Conservation (phyloP, 139 green algal genomes). For the Spirogloea muscicola region DNA sequence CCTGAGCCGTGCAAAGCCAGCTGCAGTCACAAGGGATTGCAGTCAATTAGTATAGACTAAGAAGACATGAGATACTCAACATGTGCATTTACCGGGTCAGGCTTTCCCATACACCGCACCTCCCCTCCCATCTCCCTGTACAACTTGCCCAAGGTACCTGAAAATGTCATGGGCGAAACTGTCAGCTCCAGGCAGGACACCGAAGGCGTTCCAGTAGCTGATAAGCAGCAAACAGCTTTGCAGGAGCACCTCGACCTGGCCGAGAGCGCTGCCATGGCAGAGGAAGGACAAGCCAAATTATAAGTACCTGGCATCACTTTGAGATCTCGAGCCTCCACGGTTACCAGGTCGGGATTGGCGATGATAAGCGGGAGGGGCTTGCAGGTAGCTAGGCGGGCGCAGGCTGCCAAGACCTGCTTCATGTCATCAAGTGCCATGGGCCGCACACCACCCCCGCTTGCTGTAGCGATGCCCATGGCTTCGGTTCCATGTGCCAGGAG, state of each 20-base stretch:
- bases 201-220: no score
- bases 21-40: no score
- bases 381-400: not conserved
- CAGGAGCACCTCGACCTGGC: no score
- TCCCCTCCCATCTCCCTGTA: conserved; percentile 37
- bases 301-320: conserved; percentile 34
- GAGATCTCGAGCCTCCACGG: conserved; percentile 29
- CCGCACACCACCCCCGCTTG: not conserved
- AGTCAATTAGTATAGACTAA: no score
- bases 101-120: conserved; percentile 45
- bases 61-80: conserved; percentile 19
- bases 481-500: conserved; percentile 88
- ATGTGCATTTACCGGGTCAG: conserved; percentile 29
- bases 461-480: conserved; percentile 27
- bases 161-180: no score
- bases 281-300: no score
- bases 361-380: conserved; percentile 67
- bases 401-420: conserved; percentile 1
- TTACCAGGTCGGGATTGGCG: conserved; percentile 69
- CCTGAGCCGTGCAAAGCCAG: no score
- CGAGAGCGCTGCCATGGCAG: no score
- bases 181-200: no score
- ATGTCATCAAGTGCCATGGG: conserved; percentile 18
- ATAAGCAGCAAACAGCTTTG: no score
- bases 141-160: conserved; percentile 28